These are phyloP conservation scores for Umbelopsis vinacea DNA, from an alignment of 192 early-diverging fungal genomes.

Conservation along the genomic window DNA sequence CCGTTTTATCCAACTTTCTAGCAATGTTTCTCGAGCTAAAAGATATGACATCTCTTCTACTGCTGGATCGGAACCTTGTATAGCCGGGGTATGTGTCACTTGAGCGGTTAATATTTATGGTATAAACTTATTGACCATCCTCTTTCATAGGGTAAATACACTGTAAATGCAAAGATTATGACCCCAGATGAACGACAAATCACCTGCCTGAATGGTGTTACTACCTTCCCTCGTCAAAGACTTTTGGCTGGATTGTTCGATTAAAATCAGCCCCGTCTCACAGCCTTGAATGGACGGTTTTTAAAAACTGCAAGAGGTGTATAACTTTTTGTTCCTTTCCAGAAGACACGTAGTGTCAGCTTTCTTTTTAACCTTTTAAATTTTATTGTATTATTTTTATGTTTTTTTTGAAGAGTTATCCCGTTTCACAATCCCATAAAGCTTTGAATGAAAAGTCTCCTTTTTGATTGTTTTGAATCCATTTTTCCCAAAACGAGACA, in stretches of 20 bases:
- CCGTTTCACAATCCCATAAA: no score
- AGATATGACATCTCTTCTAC: not conserved
- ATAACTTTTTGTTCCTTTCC: no score
- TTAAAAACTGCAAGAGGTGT: no score
- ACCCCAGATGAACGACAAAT: constrained; percentile 45
- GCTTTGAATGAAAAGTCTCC: no score
- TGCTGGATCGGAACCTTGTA: not conserved
- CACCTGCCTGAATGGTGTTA: constrained; percentile 50
- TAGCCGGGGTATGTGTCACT: not conserved
- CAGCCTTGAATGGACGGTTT: not conserved
- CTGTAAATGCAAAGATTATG: constrained; percentile 46
- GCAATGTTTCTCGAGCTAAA: not conserved
- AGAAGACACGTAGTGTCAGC: no score
- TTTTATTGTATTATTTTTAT: no score
- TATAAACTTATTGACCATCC: no score
- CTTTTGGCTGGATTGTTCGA: not conserved
- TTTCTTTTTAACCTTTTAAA: no score
- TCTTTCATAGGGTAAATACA: constrained; percentile 54
- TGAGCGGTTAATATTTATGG: not conserved
- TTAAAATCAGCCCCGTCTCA: not conserved
- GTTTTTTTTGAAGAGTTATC: no score
- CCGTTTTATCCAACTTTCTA: no score
- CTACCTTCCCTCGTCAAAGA: constrained; percentile 39
- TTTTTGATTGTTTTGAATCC: no score
- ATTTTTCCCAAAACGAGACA: no score